These are phyloP conservation scores for Lactarius tabidus DNA, from an alignment of 768 basidiomycete genomes.

Conservation along the genomic window DNA sequence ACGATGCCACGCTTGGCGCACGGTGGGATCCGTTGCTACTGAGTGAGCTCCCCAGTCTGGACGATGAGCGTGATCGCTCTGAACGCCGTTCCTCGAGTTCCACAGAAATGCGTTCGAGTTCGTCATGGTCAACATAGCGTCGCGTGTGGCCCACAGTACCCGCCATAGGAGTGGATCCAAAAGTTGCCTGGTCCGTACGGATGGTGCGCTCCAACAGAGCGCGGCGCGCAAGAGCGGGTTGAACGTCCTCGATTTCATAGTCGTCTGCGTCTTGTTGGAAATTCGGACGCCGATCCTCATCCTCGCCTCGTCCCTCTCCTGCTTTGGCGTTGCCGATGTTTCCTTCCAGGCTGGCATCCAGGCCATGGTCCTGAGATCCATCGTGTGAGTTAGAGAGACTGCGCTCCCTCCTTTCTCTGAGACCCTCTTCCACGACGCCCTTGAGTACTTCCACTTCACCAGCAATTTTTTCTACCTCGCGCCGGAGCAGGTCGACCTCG, in stretches of 20 bases:
- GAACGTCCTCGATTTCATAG: slow-evolving; percentile 15
- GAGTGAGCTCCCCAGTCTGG: slow-evolving; percentile 19
- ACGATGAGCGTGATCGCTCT: slow-evolving; percentile 35
- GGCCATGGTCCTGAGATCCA: neutral
- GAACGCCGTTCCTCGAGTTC: slow-evolving; percentile 67
- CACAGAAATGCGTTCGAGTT: slow-evolving; percentile 56
- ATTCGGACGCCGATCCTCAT: slow-evolving; percentile 26
- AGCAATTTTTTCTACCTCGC: slow-evolving; percentile 76
- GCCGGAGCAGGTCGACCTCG: slow-evolving; percentile 63
- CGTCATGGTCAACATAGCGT: slow-evolving; percentile 51
- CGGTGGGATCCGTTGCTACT: slow-evolving; percentile 20
- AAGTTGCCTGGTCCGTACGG: slow-evolving; percentile 51
- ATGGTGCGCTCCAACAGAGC: slow-evolving; percentile 42
- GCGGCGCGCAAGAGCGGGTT: slow-evolving; percentile 17
- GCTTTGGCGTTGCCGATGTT: slow-evolving; percentile 19
- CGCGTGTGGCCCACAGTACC: slow-evolving; percentile 28
- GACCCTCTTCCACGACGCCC: slow-evolving; percentile 81
- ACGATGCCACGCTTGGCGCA: slow-evolving; percentile 22
- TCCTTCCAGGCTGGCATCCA: neutral
- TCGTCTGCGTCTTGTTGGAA: slow-evolving; percentile 28
- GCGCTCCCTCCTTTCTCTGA: slow-evolving; percentile 68
- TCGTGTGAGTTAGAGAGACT: slow-evolving; percentile 17
- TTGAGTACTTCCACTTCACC: slow-evolving; percentile 86
- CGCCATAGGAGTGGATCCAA: slow-evolving; percentile 39
- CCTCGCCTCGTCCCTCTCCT: slow-evolving; percentile 22